These are phyloP conservation scores for Aureobasidium sp. DNA, from an alignment of 2,329 filamentous ascomycete genomes.

Conservation along the genomic window DNA sequence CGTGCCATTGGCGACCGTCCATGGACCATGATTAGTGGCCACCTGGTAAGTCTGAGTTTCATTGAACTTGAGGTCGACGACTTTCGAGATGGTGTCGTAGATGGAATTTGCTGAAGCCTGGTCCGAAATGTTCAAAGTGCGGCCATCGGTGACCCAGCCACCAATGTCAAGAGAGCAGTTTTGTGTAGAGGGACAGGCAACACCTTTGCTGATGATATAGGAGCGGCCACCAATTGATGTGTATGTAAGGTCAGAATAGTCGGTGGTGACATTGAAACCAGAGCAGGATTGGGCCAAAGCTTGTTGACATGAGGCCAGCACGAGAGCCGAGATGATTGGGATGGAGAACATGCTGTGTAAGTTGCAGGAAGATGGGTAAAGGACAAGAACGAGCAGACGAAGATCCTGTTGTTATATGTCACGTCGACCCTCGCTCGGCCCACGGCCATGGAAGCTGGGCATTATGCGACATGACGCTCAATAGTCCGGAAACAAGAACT, in stretches of 20 bases:
- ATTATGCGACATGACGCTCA: background rate
- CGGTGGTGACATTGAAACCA: background rate
- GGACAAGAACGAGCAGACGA: background rate
- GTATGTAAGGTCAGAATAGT: background rate
- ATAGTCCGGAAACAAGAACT: background rate
- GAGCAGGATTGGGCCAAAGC: background rate
- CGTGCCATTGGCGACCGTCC: background rate
- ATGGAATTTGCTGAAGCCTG: background rate
- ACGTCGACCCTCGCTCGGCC: too few relatives aligned
- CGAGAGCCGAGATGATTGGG: background rate
- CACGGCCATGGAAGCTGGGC: background rate
- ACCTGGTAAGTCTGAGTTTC: background rate
- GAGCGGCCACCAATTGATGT: background rate
- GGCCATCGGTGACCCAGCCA: background rate
- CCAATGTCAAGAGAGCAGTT: background rate
- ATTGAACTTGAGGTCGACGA: background rate
- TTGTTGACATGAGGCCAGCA: background rate
- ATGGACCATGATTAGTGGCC: background rate
- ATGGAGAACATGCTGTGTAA: background rate
- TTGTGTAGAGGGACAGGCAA: background rate
- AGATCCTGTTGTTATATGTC: background rate
- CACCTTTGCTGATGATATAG: background rate
- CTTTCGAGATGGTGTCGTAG: background rate
- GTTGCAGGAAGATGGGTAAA: too few relatives aligned
- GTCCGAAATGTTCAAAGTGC: background rate